Conservation (phyloP, 495 filamentous ascomycete genomes). For the Rhypophila decipiens region DNA sequence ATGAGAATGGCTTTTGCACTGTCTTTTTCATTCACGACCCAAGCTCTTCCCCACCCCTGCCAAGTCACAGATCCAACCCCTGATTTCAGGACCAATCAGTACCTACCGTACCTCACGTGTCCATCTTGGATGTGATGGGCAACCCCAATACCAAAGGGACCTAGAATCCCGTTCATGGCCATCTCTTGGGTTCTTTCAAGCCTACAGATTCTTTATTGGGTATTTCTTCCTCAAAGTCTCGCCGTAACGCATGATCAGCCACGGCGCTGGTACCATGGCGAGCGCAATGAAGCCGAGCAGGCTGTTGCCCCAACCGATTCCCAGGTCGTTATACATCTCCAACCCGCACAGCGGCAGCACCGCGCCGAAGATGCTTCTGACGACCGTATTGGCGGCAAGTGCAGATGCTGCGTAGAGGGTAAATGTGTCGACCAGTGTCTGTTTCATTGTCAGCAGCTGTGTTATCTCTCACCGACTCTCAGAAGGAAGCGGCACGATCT, state of each 20-base stretch:
- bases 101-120: no score
- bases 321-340: conserved; percentile 46
- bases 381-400: conserved; percentile 49
- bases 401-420: conserved; percentile 56
- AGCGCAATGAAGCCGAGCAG: conserved; percentile 50
- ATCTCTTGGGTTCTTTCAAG: no score
- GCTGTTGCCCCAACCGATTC: conserved; percentile 59
- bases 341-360: conserved; percentile 53
- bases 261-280: conserved; percentile 42
- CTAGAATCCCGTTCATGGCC: no score
- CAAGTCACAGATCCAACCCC: no score
- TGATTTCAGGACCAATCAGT: no score
- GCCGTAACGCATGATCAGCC: conserved; percentile 48
- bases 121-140: no score
- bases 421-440: conserved; percentile 50
- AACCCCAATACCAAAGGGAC: no score
- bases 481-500: background rate
- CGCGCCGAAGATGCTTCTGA: conserved; percentile 50
- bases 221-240: conserved; percentile 41
- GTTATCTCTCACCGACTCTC: conserved; percentile 11
- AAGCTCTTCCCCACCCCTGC: no score
- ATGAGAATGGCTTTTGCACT: no score
- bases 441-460: background rate
- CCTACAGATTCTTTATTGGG: conserved; percentile 32
- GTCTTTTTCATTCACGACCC: no score